Conservation (phyloP, 305 asterid genomes). For the Solanum chacoense region DNA sequence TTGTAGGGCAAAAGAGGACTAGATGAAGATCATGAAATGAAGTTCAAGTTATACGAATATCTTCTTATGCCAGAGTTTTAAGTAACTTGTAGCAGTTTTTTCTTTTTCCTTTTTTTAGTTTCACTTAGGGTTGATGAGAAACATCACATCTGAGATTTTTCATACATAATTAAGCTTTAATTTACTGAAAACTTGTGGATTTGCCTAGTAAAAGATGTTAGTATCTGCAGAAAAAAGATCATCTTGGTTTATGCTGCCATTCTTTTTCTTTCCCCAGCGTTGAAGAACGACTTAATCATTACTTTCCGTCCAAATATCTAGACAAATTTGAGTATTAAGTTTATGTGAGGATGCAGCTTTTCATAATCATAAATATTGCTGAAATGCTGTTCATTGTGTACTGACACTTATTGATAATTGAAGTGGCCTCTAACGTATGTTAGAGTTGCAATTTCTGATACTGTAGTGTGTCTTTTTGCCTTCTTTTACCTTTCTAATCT, state of each 20-base stretch:
- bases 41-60: constrained; percentile 37
- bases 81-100: constrained; percentile 5
- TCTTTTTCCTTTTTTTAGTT: neutral
- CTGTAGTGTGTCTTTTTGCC: neutral
- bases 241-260: neutral
- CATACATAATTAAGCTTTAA: neutral
- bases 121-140: neutral
- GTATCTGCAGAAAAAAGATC: neutral
- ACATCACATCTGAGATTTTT: neutral
- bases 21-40: constrained; percentile 66
- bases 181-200: neutral
- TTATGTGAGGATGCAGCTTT: neutral
- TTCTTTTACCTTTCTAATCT: neutral
- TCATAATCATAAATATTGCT: neutral
- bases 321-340: neutral
- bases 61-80: constrained; percentile 15
- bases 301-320: neutral
- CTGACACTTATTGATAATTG: neutral
- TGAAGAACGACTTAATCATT: neutral
- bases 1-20: constrained; percentile 74
- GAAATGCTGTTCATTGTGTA: neutral
- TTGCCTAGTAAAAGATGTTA: neutral
- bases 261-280: neutral
- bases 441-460: neutral
- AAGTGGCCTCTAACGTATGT: neutral